Evolutionary conservation across 352 stramenopile genomes (phyloP).

Genomic region (Phytopythium cucurbitacearum): DNA sequence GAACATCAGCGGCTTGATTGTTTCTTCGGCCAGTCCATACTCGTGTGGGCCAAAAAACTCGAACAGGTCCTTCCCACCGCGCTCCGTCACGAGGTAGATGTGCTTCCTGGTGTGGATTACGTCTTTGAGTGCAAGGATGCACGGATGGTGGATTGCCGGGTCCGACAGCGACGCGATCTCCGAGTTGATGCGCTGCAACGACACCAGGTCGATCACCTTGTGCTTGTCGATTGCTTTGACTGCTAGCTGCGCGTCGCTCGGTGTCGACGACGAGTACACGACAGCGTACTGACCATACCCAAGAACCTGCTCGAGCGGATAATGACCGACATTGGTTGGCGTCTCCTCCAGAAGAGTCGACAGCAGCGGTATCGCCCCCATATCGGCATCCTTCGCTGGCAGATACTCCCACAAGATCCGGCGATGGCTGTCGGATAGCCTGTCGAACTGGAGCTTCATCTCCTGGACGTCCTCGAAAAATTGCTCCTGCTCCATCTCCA

Average conservation of each 20-base stretch:
- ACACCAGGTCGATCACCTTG: constrained; percentile 68
- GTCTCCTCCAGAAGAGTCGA: constrained; percentile 41
- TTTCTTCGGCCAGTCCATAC: constrained; percentile 41
- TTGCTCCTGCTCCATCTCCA: constrained; percentile 86
- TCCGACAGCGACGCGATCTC: constrained; percentile 80
- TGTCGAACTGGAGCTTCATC: constrained; percentile 73
- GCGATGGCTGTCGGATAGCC: constrained; percentile 47
- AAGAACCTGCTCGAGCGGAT: constrained; percentile 62
- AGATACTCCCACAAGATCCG: constrained; percentile 81
- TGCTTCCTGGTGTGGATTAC: constrained; percentile 75
- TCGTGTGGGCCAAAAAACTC: constrained; percentile 61
- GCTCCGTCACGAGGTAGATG: constrained; percentile 84
- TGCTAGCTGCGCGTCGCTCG: constrained; percentile 30
- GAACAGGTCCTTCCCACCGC: constrained; percentile 81
- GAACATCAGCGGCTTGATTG: constrained; percentile 35
- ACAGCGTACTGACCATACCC: constrained; percentile 84
- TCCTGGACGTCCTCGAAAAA: constrained; percentile 73
- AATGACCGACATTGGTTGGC: constrained; percentile 50
- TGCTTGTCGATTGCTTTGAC: constrained; percentile 87
- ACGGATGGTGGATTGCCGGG: constrained; percentile 43
- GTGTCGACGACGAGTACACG: constrained; percentile 47
- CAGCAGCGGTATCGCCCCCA: constrained; percentile 54
- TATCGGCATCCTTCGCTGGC: constrained; percentile 37
- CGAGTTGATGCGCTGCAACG: constrained; percentile 68
- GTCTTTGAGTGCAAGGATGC: constrained; percentile 63